Evolutionary conservation across 225 moss, liverwort and hornwort genomes (phyloP), one percentile per base, ranked within the genome.

Genomic region (Pseudisothecium myosuroides): DNA sequence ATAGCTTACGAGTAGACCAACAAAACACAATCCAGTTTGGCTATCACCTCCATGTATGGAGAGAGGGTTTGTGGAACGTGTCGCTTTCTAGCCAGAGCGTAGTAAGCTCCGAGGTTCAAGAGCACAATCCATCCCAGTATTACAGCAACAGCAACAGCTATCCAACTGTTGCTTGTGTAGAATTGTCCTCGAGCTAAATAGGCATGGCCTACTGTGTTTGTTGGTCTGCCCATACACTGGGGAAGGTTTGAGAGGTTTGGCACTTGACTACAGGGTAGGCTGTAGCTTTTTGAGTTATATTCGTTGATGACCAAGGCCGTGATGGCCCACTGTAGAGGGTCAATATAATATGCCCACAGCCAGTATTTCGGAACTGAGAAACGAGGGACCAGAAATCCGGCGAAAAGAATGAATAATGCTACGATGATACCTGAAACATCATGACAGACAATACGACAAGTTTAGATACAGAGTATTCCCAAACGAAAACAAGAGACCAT

Each of bases 341-440:
- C 95, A 41, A 99, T 76, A 76, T 99, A 97, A 88, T 95, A 99
- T 22, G 96, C 96, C 98, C 98, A 99, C 84, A 96, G 47, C 98
- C 98, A 99, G 85, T 96, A 99, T 45, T 96, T 91, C 61, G 93
- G 97, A 86, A 94, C 90, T 43, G 29, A 12, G 80, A 92, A 93
- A 81, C 96, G 97, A 66, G 98, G 98, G 14, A 99, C 55, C 92
- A 99, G 88, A 90, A 97, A 99, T 78, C 98, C 98, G 21, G 97
- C 96, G 88, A 99, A 99, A n/a, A 97, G 92, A 77, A 99, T 89
- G 77, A 94, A 97, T 39, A 99, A 18, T 63, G 96, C 96, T 31
- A 96, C 71, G 89, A 96, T 6, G 74, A 97, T 65, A 93, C 98
- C 98, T 97, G 96, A 89, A 93, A 91, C 58, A 93, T 86, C 76